Evolutionary conservation across 345 rosid species (phyloP).

Genomic region (Odontarrhena argentea): DNA sequence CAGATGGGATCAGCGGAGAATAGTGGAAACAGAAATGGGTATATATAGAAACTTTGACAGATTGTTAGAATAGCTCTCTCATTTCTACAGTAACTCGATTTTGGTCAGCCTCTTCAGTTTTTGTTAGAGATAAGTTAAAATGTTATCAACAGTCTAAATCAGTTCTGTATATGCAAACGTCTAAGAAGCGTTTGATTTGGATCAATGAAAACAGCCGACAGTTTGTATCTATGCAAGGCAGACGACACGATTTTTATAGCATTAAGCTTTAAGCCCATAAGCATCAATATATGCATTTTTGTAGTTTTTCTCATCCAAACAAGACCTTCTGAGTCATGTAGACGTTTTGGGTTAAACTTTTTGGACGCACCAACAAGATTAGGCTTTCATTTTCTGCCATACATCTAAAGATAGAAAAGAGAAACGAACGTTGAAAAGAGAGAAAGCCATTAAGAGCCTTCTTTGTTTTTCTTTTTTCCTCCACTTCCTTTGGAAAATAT

Average conservation of each 20-base stretch:
- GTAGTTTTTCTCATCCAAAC: background rate
- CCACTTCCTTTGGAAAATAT: constrained; percentile 24
- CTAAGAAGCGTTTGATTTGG: too few relatives aligned
- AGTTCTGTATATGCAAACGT: too few relatives aligned
- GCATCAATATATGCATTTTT: background rate
- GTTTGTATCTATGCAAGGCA: too few relatives aligned
- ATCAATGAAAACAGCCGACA: too few relatives aligned
- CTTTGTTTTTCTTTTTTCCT: constrained; percentile 25
- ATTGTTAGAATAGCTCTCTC: constrained; percentile 31
- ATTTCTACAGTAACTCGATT: constrained; percentile 12
- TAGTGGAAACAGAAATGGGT: constrained; percentile 19
- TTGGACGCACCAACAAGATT: constrained; percentile 50
- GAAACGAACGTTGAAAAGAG: constrained; percentile 11
- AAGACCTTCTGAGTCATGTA: background rate
- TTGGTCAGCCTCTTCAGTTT: constrained; percentile 20
- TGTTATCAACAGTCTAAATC: constrained; percentile 14
- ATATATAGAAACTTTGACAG: constrained; percentile 18
- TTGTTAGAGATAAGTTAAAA: constrained; percentile 4
- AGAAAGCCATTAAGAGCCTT: constrained; percentile 20
- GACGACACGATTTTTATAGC: too few relatives aligned
- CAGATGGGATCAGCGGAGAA: constrained; percentile 6
- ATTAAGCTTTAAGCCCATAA: background rate
- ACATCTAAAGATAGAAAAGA: constrained; percentile 58
- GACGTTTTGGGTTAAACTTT: constrained; percentile 34
- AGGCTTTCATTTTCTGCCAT: constrained; percentile 76